These are phyloP conservation scores for Penicillium glabrum DNA, from an alignment of 2,329 filamentous ascomycete genomes.

Conservation along the genomic window DNA sequence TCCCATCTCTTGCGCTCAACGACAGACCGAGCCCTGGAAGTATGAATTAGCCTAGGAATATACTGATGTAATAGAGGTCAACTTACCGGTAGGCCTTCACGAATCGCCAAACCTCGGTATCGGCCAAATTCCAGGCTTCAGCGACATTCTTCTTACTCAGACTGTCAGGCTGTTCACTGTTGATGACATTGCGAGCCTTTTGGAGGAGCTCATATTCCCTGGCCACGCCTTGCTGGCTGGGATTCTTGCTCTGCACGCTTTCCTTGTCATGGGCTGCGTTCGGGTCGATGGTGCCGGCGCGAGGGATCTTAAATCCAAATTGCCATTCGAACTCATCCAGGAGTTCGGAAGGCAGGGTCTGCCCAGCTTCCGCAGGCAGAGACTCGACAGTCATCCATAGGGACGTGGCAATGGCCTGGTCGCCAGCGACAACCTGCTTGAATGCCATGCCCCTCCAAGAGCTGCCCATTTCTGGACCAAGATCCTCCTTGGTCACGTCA, in stretches of 20 bases:
- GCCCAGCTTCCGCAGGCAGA: slow-evolving; percentile 46
- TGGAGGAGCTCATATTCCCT: slow-evolving; percentile 51
- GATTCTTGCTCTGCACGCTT: slow-evolving; percentile 37
- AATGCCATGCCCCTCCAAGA: slow-evolving; percentile 68
- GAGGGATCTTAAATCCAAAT: slow-evolving; percentile 80
- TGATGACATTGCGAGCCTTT: slow-evolving; percentile 49
- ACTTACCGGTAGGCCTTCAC: slow-evolving; percentile 55
- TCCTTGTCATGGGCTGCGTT: slow-evolving; percentile 38
- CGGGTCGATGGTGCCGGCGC: slow-evolving; percentile 41
- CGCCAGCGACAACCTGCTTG: slow-evolving; percentile 77
- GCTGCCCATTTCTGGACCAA: slow-evolving; percentile 60
- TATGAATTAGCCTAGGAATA: slow-evolving; percentile 1
- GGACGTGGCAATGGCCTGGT: slow-evolving; percentile 62
- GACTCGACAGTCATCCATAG: slow-evolving; percentile 80
- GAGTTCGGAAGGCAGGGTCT: slow-evolving; percentile 54
- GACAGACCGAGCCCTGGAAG: slow-evolving; percentile 50
- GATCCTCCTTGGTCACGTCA: slow-evolving; percentile 67
- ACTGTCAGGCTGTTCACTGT: slow-evolving; percentile 37
- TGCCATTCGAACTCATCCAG: slow-evolving; percentile 77
- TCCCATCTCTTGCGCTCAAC: slow-evolving; percentile 61
- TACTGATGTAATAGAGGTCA: not conserved
- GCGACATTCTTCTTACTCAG: slow-evolving; percentile 45
- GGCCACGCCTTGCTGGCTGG: slow-evolving; percentile 37
- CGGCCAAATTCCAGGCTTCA: slow-evolving; percentile 60
- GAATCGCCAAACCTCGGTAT: slow-evolving; percentile 66